Percentiles rank a stretch among this genome's conserved stretches.
phyloP scores from a whole-genome alignment of 2,329 filamentous ascomycete species.

The Hymenotorrendiella dingleyae region DNA sequence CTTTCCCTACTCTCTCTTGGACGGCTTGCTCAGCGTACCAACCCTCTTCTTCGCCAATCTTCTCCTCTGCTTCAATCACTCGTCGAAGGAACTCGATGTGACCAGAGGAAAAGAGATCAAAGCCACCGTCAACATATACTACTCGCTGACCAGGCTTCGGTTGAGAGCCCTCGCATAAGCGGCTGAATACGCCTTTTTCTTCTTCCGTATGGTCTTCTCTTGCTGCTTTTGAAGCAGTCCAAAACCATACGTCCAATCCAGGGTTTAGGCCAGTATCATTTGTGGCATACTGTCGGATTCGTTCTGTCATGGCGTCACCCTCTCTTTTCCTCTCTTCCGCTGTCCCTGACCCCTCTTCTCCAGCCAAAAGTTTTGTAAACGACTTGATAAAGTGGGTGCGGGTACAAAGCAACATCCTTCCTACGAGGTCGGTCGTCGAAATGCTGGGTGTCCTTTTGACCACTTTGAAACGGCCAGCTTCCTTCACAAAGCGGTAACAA shows the following conservation, averaged over 20 bases:
- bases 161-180: conserved; percentile 64
- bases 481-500: conserved; percentile 97
- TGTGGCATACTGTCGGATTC: conserved; percentile 80
- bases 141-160: conserved; percentile 75
- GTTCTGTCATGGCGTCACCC: conserved; percentile 65
- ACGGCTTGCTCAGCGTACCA: conserved; percentile 68
- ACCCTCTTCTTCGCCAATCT: conserved; percentile 57
- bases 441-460: conserved; percentile 96
- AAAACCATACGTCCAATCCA: conserved; percentile 81
- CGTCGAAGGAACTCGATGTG: conserved; percentile 90
- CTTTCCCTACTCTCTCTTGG: conserved; percentile 54
- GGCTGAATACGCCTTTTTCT: conserved; percentile 59
- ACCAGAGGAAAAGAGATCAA: conserved; percentile 92
- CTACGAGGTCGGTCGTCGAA: conserved; percentile 95
- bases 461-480: conserved; percentile 88
- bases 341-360: conserved; percentile 66
- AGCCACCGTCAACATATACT: conserved; percentile 94
- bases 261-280: conserved; percentile 75
- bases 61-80: conserved; percentile 69
- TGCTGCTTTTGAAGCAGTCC: conserved; percentile 48
- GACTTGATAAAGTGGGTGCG: conserved; percentile 87
- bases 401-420: conserved; percentile 95
- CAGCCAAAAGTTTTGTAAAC: conserved; percentile 61
- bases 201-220: conserved; percentile 37
- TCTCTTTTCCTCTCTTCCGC: conserved; percentile 58